These are phyloP conservation scores for Nematodospora anomalae DNA, from an alignment of 1,139 yeast genomes.

Conservation along the genomic window DNA sequence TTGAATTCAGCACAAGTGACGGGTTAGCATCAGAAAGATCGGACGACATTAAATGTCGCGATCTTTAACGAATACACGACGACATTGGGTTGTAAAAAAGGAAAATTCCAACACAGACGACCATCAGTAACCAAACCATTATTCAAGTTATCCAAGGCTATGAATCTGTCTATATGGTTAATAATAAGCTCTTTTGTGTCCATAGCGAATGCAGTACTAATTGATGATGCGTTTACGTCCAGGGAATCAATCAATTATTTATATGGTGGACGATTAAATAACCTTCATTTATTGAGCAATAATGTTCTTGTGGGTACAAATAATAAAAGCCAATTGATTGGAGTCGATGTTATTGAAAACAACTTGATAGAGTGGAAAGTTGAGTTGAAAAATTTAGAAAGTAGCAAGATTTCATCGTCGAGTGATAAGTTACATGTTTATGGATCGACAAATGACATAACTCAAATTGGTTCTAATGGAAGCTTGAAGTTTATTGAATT, in stretches of 20 bases:
- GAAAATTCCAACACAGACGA: not conserved
- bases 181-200: constrained; percentile 5
- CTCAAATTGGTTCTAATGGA: constrained; percentile 13
- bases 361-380: constrained; percentile 19
- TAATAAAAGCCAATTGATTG: constrained; percentile 26
- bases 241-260: constrained; percentile 33
- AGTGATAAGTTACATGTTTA: constrained; percentile 8
- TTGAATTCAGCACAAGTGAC: constrained; percentile 1
- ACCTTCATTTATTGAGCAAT: constrained; percentile 10
- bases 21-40: not conserved
- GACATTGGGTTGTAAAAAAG: constrained; percentile 2
- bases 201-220: constrained; percentile 19
- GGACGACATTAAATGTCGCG: not conserved
- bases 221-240: constrained; percentile 38
- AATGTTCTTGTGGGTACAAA: constrained; percentile 26
- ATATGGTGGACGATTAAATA: constrained; percentile 18
- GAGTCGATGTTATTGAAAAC: constrained; percentile 16
- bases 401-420: constrained; percentile 3
- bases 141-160: not conserved
- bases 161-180: constrained; percentile 5
- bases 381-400: constrained; percentile 6
- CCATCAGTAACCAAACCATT: no score
- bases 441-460: constrained; percentile 9
- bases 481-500: constrained; percentile 7
- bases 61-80: not conserved